Percentiles rank a stretch among this genome's conserved stretches.
Conservation (phyloP, 1,139 yeast genomes). For the Hemisphaericaspora lyxosophila region DNA sequence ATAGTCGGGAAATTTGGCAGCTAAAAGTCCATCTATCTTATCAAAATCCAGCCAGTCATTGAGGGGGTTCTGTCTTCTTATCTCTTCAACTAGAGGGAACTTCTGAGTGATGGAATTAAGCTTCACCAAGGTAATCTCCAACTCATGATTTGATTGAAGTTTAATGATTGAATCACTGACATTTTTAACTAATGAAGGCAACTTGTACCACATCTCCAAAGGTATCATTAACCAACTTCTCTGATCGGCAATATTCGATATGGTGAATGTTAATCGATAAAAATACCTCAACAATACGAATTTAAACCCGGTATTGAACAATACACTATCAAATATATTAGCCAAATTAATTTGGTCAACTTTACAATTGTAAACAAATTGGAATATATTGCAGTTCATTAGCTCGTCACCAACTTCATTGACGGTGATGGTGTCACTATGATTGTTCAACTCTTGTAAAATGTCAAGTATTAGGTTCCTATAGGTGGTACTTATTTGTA, state of each 20-base stretch:
- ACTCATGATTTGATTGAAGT: slow-evolving; percentile 10
- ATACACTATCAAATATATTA: slow-evolving; percentile 10
- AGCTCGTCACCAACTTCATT: slow-evolving; percentile 8
- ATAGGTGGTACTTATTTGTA: slow-evolving; percentile 9
- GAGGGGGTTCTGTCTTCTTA: slow-evolving; percentile 7
- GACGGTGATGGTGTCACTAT: slow-evolving; percentile 2
- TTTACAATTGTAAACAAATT: slow-evolving; percentile 19
- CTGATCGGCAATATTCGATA: slow-evolving; percentile 6
- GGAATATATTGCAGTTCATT: slow-evolving; percentile 14
- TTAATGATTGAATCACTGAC: slow-evolving; percentile 12
- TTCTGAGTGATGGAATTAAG: slow-evolving; percentile 12
- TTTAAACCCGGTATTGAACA: slow-evolving; percentile 13
- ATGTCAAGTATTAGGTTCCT: slow-evolving; percentile 10
- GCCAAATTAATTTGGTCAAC: slow-evolving; percentile 20
- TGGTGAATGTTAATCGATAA: slow-evolving; percentile 10
- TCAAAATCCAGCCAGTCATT: slow-evolving; percentile 12
- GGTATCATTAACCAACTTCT: slow-evolving; percentile 12
- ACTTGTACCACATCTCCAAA: slow-evolving; percentile 15
- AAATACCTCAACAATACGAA: slow-evolving; percentile 13
- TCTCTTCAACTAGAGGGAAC: slow-evolving; percentile 12
- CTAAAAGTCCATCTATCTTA: slow-evolving; percentile 10
- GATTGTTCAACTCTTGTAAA: slow-evolving; percentile 9
- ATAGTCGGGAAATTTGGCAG: slow-evolving; percentile 12
- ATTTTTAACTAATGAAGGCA: slow-evolving; percentile 12
- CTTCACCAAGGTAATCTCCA: slow-evolving; percentile 13